These are phyloP conservation scores for Paramecium caudatum DNA, from an alignment of 73 alveolate genomes.

Conservation along the genomic window DNA sequence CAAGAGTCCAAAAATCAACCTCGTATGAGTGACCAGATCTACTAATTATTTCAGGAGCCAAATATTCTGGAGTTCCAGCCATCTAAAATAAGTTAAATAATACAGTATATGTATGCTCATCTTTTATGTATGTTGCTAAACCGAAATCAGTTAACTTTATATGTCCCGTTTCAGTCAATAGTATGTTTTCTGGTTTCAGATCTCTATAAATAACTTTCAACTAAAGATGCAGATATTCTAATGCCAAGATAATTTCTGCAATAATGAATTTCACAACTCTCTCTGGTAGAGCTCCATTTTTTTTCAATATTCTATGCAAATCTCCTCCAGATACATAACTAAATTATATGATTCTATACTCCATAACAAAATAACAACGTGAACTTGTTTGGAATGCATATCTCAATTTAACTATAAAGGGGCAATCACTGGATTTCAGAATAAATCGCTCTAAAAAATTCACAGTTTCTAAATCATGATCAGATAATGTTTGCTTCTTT, in stretches of 20 bases:
- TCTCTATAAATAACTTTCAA: conserved; percentile 86
- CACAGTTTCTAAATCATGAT: conserved; percentile 86
- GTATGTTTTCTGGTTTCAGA: conserved; percentile 93
- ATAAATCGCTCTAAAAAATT: conserved; percentile 91
- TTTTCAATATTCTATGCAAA: conserved; percentile 57
- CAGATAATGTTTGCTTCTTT: conserved; percentile 85
- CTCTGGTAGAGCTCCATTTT: conserved; percentile 69
- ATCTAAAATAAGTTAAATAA: conserved; percentile 21
- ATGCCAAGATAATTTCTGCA: conserved; percentile 78
- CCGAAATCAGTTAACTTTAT: conserved; percentile 96
- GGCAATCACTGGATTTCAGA: conserved; percentile 84
- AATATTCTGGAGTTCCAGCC: conserved; percentile 94
- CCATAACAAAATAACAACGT: conserved; percentile 92
- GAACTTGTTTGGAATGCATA: conserved; percentile 90
- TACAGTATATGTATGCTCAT: conserved; percentile 44
- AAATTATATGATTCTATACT: conserved; percentile 61
- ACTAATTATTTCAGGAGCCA: conserved; percentile 93
- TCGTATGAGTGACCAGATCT: conserved; percentile 86
- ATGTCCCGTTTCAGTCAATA: conserved; percentile 90
- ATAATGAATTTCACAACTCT: conserved; percentile 61
- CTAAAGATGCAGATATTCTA: conserved; percentile 78
- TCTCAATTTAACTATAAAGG: conserved; percentile 90
- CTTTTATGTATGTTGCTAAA: conserved; percentile 78
- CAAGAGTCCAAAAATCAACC: conserved; percentile 92
- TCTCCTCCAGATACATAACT: conserved; percentile 75